Evolutionary conservation across 805 yeast genomes (phyloP).

Genomic region (Maudiozyma pseudohumilis): DNA sequence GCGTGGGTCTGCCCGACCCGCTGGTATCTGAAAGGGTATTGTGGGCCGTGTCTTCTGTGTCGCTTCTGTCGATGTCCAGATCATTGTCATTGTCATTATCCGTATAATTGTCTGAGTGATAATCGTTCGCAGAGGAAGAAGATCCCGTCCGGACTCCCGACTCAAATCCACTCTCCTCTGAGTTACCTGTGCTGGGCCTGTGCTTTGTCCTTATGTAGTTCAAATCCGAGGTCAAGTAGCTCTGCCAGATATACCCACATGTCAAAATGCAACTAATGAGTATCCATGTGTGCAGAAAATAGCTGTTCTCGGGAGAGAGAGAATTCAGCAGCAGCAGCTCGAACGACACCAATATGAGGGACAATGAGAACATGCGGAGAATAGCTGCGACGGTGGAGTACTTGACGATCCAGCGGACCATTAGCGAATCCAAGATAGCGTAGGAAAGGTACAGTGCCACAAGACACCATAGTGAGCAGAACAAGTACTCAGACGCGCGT

Average conservation of each 20-base stretch:
- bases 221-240: slow-evolving; percentile 73
- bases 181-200: background rate
- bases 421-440: slow-evolving; percentile 76
- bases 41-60: too few relatives aligned
- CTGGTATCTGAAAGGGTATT: too few relatives aligned
- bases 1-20: too few relatives aligned
- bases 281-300: slow-evolving; percentile 85
- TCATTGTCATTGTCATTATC: background rate
- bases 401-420: slow-evolving; percentile 89
- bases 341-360: slow-evolving; percentile 57
- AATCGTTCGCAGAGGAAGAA: slow-evolving; percentile 3
- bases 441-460: slow-evolving; percentile 81
- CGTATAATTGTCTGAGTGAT: slow-evolving; percentile 2
- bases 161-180: background rate
- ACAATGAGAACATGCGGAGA: slow-evolving; percentile 74
- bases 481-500: slow-evolving; percentile 64
- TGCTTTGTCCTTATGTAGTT: slow-evolving; percentile 29
- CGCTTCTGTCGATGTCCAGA: background rate
- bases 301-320: slow-evolving; percentile 60
- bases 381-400: slow-evolving; percentile 85
- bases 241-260: slow-evolving; percentile 70
- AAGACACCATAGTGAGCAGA: slow-evolving; percentile 87
- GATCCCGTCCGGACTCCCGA: background rate
- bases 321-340: slow-evolving; percentile 60
- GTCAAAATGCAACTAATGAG: slow-evolving; percentile 80